These are phyloP conservation scores for Garcia nutans DNA, from an alignment of 345 rosid genomes.

Conservation along the genomic window DNA sequence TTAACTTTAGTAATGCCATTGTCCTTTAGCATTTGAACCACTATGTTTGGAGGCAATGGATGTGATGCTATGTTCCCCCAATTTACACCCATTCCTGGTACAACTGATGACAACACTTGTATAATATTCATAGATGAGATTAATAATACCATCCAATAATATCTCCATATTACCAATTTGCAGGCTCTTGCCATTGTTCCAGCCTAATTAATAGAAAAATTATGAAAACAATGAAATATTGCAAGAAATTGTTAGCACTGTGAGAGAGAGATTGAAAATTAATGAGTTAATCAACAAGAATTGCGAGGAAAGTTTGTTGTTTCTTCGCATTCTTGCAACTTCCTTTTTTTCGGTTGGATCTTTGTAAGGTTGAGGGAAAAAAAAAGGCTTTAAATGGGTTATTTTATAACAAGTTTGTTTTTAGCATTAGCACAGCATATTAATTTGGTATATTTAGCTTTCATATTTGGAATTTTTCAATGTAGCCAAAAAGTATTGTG, in stretches of 20 bases:
- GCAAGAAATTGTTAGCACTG: neutral
- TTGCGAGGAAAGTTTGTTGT: neutral
- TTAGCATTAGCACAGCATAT: no score
- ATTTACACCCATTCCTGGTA: slow-evolving; percentile 61
- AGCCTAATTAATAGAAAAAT: neutral
- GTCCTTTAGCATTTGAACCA: slow-evolving; percentile 68
- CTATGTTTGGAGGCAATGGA: slow-evolving; percentile 48
- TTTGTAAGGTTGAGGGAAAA: no score
- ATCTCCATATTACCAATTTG: slow-evolving; percentile 9
- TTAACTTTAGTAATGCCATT: slow-evolving; percentile 65
- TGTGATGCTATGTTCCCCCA: slow-evolving; percentile 79
- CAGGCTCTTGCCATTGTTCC: slow-evolving; percentile 17
- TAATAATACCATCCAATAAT: slow-evolving; percentile 22
- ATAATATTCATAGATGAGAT: slow-evolving; percentile 29
- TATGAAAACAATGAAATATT: neutral
- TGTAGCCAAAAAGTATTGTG: no score
- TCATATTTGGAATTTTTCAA: no score
- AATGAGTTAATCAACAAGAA: neutral
- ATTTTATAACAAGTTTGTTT: no score
- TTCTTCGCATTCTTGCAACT: neutral
- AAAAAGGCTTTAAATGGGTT: no score
- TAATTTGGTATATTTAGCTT: no score
- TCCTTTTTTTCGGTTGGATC: neutral
- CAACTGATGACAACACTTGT: slow-evolving; percentile 1
- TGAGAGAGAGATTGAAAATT: neutral